Evolutionary conservation across 805 yeast species (phyloP).

Genomic region (Ogataea methylovora): DNA sequence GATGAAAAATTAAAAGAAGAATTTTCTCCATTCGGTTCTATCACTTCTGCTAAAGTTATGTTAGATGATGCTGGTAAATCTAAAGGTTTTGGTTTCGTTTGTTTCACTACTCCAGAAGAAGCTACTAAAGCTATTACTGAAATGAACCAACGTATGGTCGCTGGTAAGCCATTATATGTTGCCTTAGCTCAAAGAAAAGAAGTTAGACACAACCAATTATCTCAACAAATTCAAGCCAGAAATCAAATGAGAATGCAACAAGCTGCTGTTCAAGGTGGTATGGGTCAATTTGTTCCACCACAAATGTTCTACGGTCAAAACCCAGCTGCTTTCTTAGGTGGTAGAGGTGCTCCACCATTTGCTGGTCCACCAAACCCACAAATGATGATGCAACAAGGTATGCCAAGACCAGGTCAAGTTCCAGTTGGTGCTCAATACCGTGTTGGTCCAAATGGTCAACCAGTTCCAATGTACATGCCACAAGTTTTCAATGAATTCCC

Average conservation of each 20-base stretch:
- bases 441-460: slow-evolving; percentile 80
- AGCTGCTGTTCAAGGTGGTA: slow-evolving; percentile 81
- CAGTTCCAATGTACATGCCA: slow-evolving; percentile 75
- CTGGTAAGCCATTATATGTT: slow-evolving; percentile 94
- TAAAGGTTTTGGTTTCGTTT: slow-evolving; percentile 97
- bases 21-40: slow-evolving; percentile 87
- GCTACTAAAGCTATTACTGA: slow-evolving; percentile 97
- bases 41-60: slow-evolving; percentile 96
- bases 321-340: slow-evolving; percentile 54
- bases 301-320: slow-evolving; percentile 74
- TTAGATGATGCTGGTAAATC: slow-evolving; percentile 90
- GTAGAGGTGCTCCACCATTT: slow-evolving; percentile 61
- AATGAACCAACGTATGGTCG: slow-evolving; percentile 95
- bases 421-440: slow-evolving; percentile 65
- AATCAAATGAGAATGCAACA: slow-evolving; percentile 98
- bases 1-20: slow-evolving; percentile 89
- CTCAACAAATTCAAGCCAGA: slow-evolving; percentile 97
- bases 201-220: slow-evolving; percentile 92
- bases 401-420: slow-evolving; percentile 56
- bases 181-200: slow-evolving; percentile 99
- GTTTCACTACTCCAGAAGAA: slow-evolving; percentile 97
- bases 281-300: slow-evolving; percentile 83
- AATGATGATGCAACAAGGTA: slow-evolving; percentile 61
- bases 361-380: slow-evolving; percentile 70
- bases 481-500: slow-evolving; percentile 68